These are phyloP conservation scores for Chlamydomonas applanata DNA, from an alignment of 139 green algal species.

Conservation along the genomic window DNA sequence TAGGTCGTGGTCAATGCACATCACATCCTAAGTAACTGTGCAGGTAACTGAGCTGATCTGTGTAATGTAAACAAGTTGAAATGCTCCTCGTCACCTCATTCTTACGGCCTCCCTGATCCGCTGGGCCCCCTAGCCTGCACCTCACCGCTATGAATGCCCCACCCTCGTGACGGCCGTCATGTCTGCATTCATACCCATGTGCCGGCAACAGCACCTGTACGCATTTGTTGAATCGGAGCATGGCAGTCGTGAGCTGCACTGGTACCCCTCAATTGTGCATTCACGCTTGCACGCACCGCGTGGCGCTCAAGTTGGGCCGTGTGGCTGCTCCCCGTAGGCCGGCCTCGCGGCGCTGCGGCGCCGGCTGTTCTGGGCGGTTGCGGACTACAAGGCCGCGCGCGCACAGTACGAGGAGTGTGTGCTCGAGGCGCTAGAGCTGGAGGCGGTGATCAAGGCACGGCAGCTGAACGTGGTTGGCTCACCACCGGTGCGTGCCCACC, in stretches of 20 bases:
- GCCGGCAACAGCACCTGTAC: too few relatives aligned
- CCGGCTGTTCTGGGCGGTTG: constrained; percentile 35
- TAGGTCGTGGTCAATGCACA: too few relatives aligned
- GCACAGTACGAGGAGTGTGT: constrained; percentile 64
- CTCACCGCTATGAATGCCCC: too few relatives aligned
- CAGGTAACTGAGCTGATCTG: too few relatives aligned
- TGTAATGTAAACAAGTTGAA: too few relatives aligned
- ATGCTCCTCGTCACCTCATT: too few relatives aligned
- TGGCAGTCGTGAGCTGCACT: neutral
- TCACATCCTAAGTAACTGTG: too few relatives aligned
- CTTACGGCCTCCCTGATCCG: too few relatives aligned
- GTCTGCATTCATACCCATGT: too few relatives aligned
- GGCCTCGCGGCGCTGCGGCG: constrained; percentile 41
- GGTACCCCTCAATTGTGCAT: neutral
- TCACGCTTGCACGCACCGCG: neutral
- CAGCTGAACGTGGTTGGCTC: constrained; percentile 12
- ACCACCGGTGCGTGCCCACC: neutral
- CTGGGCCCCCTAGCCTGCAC: too few relatives aligned
- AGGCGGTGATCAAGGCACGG: constrained; percentile 59
- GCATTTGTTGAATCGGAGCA: neutral
- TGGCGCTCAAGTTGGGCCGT: too few relatives aligned
- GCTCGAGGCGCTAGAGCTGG: constrained; percentile 57
- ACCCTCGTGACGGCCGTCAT: too few relatives aligned
- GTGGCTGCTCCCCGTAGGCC: neutral
- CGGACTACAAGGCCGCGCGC: constrained; percentile 48